Evolutionary conservation across 2,329 filamentous ascomycete genomes (phyloP), one percentile per base, ranked within the genome.

Genomic region (Aspergillus carbonarius): DNA sequence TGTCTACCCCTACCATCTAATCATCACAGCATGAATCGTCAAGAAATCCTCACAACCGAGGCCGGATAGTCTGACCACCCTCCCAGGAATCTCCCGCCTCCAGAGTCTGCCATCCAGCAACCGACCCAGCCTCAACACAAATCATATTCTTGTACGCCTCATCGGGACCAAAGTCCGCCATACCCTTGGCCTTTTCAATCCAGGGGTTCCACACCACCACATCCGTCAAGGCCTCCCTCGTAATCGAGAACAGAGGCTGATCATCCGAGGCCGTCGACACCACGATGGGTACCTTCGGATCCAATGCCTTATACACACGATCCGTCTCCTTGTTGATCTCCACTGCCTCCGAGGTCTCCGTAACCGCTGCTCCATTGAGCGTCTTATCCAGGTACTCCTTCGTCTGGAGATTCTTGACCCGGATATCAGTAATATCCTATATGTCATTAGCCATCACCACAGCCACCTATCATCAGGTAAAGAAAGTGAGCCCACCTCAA

Each of bases 201-300:
- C 93, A 97, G 1, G 95, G 95, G 77, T 99, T 99, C 95, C 95
- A 99, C 30, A 98, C 90, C 1, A 97, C 93, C 15, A 95, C 88
- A 66, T 98, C 91, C 62, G 85, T 84, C 65, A 99, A 83, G 65
- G 92, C 93, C 76, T 97, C 92, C 61, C 95, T 86, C 40, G 89
- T 85, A 56, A 98, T 82, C 60, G 87, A 86, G 79, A 90, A 92
- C 52, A 83, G 79, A 13, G 87, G 81, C 69, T 83, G 83, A 47
- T 82, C 76, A 44, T 79, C 86, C 0, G 85, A 86, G 2, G 68
- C 60, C 4, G 73, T 69, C 12, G 72, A 61, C 12, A 77, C 64
- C 10, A 72, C 55, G 50, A 78, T 70, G 17, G 76, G 75, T 30
- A 70, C 66, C 20, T 66, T 60, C 0, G 88, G 89, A 30, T 83